These are phyloP conservation scores for Penicillium sclerotiorum DNA, from an alignment of 2,329 filamentous ascomycete genomes.

Conservation along the genomic window DNA sequence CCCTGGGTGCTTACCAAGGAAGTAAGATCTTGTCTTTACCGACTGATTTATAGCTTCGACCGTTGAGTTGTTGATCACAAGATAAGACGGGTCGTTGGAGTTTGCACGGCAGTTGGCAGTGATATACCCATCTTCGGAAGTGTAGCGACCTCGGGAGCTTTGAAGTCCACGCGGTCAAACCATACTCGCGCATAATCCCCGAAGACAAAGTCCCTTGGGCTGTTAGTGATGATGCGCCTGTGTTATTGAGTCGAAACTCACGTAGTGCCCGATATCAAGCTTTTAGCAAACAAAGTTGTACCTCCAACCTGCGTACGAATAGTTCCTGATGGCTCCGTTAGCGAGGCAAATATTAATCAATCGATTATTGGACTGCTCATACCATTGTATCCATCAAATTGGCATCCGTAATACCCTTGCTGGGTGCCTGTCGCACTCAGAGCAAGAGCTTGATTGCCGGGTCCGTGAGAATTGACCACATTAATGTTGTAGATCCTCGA, in stretches of 20 bases:
- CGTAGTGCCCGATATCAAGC: conserved; percentile 1
- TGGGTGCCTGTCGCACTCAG: conserved; percentile 4
- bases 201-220: conserved; percentile 1
- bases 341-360: neutral
- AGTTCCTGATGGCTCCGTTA: neutral
- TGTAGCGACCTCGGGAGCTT: conserved; percentile 1
- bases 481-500: conserved; percentile 5
- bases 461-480: conserved; percentile 2
- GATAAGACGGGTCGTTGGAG: conserved; percentile 3
- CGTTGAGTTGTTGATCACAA: conserved; percentile 8
- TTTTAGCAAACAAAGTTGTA: conserved; percentile 2
- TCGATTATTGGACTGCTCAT: neutral
- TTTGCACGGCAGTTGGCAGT: neutral
- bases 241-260: neutral
- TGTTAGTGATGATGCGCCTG: neutral
- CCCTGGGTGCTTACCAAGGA: conserved; percentile 1
- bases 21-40: neutral
- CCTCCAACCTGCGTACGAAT: conserved; percentile 4
- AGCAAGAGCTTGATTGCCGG: neutral
- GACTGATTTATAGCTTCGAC: neutral
- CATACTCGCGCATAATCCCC: conserved; percentile 7
- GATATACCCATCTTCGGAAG: neutral
- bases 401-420: conserved; percentile 8
- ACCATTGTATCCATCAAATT: neutral
- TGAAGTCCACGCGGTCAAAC: conserved; percentile 4